A percentile compares a stretch with the other conserved stretches of the same genome.
Evolutionary conservation across 2,329 filamentous ascomycete genomes (phyloP).

Genomic region (Emmonsiellopsis sp.): DNA sequence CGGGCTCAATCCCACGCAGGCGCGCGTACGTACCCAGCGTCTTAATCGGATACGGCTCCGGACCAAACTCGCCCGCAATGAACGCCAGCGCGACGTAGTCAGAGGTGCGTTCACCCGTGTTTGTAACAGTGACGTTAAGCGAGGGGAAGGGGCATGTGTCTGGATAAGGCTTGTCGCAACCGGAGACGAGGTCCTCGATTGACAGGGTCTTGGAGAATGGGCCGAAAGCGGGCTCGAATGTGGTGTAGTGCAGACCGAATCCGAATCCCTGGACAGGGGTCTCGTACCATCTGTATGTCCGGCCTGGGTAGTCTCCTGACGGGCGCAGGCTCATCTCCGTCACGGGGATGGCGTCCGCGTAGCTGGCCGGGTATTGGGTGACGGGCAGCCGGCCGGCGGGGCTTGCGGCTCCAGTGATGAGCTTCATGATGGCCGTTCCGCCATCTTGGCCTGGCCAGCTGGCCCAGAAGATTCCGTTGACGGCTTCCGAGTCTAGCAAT

Average conservation of each 20-base stretch:
- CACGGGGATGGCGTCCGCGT: constrained; percentile 25
- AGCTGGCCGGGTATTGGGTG: constrained; percentile 23
- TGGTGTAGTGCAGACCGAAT: constrained; percentile 48
- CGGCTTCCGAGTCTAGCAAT: constrained; percentile 20
- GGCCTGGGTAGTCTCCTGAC: constrained; percentile 18
- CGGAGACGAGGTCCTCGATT: constrained; percentile 25
- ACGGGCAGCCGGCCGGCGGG: constrained; percentile 22
- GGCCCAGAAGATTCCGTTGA: constrained; percentile 22
- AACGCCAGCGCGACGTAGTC: constrained; percentile 27
- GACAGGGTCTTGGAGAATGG: not conserved
- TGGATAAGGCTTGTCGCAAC: constrained; percentile 21
- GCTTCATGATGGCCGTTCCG: constrained; percentile 22
- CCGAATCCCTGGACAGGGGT: constrained; percentile 49
- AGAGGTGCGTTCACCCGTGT: constrained; percentile 19
- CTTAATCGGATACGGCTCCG: constrained; percentile 24
- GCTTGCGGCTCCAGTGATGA: constrained; percentile 20
- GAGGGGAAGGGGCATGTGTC: constrained; percentile 21
- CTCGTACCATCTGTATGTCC: constrained; percentile 32
- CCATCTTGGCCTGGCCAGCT: constrained; percentile 27
- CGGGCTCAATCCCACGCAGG: constrained; percentile 10
- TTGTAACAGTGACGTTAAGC: constrained; percentile 18
- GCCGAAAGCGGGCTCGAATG: constrained; percentile 42
- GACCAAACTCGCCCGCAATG: constrained; percentile 19
- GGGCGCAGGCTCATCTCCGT: constrained; percentile 24
- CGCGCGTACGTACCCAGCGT: constrained; percentile 19